Evolutionary conservation across 441 rosid genomes (phyloP).

Genomic region (Francoa sonchifolia): DNA sequence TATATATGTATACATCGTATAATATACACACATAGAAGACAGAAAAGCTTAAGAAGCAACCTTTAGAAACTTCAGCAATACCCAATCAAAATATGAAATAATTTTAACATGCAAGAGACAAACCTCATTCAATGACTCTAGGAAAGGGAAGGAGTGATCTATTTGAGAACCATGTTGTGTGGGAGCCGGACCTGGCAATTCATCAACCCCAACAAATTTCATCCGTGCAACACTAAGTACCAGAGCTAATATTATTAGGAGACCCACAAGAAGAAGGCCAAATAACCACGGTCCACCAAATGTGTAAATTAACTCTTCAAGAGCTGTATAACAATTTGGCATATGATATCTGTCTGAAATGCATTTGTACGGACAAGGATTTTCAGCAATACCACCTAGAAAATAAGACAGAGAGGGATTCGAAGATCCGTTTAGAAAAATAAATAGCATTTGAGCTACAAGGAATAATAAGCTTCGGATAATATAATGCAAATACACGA

Average conservation of each 20-base stretch:
- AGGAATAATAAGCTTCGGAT: too few relatives aligned
- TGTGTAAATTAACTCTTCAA: conserved; percentile 92
- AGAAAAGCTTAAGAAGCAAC: conserved; percentile 3
- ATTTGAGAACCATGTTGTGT: conserved; percentile 91
- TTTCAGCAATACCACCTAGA: conserved; percentile 84
- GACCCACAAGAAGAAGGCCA: conserved; percentile 77
- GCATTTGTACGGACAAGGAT: conserved; percentile 89
- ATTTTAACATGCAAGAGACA: conserved; percentile 11
- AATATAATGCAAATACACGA: neutral
- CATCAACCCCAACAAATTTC: conserved; percentile 97
- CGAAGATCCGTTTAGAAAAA: conserved; percentile 2
- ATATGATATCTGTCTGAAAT: conserved; percentile 90
- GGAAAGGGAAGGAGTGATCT: conserved; percentile 95
- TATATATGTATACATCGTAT: too few relatives aligned
- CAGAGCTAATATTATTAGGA: conserved; percentile 80
- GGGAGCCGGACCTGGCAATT: conserved; percentile 85
- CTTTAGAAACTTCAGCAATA: too few relatives aligned
- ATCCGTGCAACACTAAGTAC: conserved; percentile 97
- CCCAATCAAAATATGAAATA: too few relatives aligned
- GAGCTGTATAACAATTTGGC: conserved; percentile 96
- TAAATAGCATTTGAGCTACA: too few relatives aligned
- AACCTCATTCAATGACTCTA: conserved; percentile 98
- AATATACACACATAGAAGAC: neutral
- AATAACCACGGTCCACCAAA: conserved; percentile 99
- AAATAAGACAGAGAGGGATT: conserved; percentile 9